Conservation (phyloP, 78 protist genomes). For the Pelomyxa schiedti region DNA sequence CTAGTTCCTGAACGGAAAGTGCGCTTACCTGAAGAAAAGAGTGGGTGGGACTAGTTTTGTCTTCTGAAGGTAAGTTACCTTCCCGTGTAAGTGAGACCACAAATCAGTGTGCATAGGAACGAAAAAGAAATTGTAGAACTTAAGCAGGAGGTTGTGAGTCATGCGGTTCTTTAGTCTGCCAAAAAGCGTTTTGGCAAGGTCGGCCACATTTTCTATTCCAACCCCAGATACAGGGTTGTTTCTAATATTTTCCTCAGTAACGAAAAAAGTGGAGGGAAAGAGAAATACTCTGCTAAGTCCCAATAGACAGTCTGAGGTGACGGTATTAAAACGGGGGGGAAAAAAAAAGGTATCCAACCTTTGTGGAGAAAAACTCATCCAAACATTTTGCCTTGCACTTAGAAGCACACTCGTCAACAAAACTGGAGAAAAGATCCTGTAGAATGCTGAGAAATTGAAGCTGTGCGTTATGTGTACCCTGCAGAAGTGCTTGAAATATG, state of each 20-base stretch:
- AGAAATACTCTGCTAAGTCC: constrained; percentile 48
- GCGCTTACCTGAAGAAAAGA: no score
- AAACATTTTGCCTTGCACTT: constrained; percentile 45
- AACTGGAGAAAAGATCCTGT: constrained; percentile 31
- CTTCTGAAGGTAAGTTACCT: constrained; percentile 36
- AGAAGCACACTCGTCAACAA: constrained; percentile 38
- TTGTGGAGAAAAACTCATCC: constrained; percentile 55
- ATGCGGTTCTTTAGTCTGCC: constrained; percentile 36
- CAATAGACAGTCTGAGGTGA: constrained; percentile 57
- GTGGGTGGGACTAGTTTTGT: no score
- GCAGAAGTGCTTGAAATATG: constrained; percentile 51
- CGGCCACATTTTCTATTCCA: no score
- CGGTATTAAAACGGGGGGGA: no score
- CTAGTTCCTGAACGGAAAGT: constrained; percentile 26
- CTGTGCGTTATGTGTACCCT: no score
- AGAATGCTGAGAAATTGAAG: no score
- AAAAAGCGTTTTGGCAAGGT: constrained; percentile 36
- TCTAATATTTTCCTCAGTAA: no score
- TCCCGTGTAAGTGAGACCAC: constrained; percentile 50
- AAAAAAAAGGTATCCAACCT: no score
- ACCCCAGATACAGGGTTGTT: no score
- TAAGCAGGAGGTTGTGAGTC: constrained; percentile 47
- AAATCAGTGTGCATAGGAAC: constrained; percentile 66
- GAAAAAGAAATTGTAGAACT: constrained; percentile 53
- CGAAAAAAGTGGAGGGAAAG: no score